Evolutionary conservation across 75 land plant species (phyloP).

Genomic region (Cunninghamia lanceolata): DNA sequence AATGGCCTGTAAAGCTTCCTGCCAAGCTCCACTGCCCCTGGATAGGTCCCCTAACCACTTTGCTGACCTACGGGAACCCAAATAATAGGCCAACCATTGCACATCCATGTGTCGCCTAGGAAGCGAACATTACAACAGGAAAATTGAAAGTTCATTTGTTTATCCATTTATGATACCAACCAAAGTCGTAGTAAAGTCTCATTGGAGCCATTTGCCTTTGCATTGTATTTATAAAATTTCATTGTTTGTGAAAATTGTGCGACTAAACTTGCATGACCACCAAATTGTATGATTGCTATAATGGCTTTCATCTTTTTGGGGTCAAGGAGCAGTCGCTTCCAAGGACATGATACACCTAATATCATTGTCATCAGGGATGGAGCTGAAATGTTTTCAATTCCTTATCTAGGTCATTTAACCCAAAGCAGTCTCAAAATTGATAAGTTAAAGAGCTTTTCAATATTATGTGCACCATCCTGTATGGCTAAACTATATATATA

Average conservation of each 20-base stretch:
- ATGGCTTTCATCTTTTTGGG: not conserved
- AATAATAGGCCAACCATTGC: no score
- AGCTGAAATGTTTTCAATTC: not conserved
- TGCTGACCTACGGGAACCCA: no score
- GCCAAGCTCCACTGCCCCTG: no score
- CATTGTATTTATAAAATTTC: not conserved
- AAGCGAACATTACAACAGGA: no score
- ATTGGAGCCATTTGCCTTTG: not conserved
- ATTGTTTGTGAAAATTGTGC: not conserved
- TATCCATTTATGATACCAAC: not conserved
- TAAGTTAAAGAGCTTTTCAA: not conserved
- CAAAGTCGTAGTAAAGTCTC: not conserved
- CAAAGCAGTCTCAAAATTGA: not conserved
- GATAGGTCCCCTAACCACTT: no score
- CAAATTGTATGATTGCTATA: not conserved
- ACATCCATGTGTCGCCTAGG: no score
- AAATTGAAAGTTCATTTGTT: not conserved
- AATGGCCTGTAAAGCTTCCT: no score
- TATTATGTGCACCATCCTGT: not conserved
- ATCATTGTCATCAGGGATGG: not conserved
- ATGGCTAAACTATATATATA: not conserved
- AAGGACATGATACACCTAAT: not conserved
- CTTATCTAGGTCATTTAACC: not conserved
- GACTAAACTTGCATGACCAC: not conserved
- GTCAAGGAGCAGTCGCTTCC: not conserved